Conservation (phyloP, 2,329 filamentous ascomycete species). For the Penicillium psychrosexuale region DNA sequence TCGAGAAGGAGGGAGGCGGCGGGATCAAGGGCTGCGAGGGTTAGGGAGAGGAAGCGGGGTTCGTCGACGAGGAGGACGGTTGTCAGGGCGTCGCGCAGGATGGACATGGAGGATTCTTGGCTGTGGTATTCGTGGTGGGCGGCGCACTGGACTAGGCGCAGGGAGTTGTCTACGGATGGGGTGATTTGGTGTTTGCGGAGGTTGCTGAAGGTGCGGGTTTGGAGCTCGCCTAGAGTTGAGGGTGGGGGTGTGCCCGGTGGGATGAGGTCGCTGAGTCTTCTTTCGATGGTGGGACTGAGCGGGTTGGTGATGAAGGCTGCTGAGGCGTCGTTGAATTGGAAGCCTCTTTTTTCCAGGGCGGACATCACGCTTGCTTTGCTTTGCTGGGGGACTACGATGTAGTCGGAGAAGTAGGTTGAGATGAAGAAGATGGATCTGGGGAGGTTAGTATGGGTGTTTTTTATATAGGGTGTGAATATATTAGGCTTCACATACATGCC, state of each 20-base stretch:
- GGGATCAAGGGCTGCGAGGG: conserved; percentile 45
- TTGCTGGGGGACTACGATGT: conserved; percentile 81
- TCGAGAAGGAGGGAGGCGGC: conserved; percentile 47
- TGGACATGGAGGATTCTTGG: conserved; percentile 38
- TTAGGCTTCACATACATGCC: conserved; percentile 61
- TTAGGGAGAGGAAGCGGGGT: conserved; percentile 50
- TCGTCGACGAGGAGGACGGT: conserved; percentile 38
- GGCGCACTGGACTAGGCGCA: conserved; percentile 79
- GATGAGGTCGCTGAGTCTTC: conserved; percentile 23
- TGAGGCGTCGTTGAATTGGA: conserved; percentile 71
- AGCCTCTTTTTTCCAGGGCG: conserved; percentile 74
- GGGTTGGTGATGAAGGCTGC: conserved; percentile 63
- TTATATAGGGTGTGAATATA: background rate
- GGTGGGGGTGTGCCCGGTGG: conserved; percentile 70
- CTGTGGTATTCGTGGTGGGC: conserved; percentile 53
- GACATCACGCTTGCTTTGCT: conserved; percentile 70
- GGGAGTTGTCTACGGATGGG: conserved; percentile 64
- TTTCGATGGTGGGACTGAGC: conserved; percentile 36
- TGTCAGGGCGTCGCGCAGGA: conserved; percentile 40
- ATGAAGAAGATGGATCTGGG: conserved; percentile 87
- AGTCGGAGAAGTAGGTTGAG: conserved; percentile 96
- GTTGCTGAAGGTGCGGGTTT: conserved; percentile 76
- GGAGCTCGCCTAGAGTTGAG: conserved; percentile 72
- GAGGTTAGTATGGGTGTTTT: conserved; percentile 11
- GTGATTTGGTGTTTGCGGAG: conserved; percentile 73